Evolutionary conservation across 352 stramenopile genomes (phyloP), one percentile per base, ranked within the genome.

Genomic region (Globisporangium cederbergense): DNA sequence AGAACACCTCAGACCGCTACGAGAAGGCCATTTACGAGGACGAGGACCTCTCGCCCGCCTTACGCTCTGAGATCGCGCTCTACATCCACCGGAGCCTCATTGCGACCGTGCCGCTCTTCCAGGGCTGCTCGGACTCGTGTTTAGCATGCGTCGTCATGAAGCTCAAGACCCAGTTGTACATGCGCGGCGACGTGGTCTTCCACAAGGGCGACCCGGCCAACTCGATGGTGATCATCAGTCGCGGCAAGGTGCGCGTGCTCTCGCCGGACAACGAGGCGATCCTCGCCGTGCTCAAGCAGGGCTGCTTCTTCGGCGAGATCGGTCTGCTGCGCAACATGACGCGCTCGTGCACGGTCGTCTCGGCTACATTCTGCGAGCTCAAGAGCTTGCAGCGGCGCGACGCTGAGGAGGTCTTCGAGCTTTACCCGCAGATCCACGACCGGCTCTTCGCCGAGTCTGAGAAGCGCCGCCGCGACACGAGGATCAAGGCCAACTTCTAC

Each of bases 21-120:
- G 79, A 88, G 34, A 86, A 86, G 59, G 76, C 76, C 18, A 88
- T 88, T n/a, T 88, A 88, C 60, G 79, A 83, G 3, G 79, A 88
- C 62, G 77, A 88, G 40, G 79, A 88, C 57, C 60, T 88, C 36
- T 88, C 79, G 9, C 77, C 77, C 22, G 67, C 73, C 0, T 67
- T 88, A 5, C 77, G 79, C 1, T 70, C 77, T 32, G 79, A 88
- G 60, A 89, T 89, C 30, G 79, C 79, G 5, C 65, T 89, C 7
- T 82, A 86, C 47, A 85, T 89, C 62, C 79, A 89, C 58, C 77
- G 79, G 20, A 74, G 66, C 10, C 61, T 85, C 51, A 72, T 86
- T 32, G 75, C 77, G 28, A 83, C 76, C 1, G 79, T 86, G 18
- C 79, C 79, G 16, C 66, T 88, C 38, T 88, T 88, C 58, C 77